Conservation (phyloP, 2,329 filamentous ascomycete genomes). For the Alternaria alternata region DNA sequence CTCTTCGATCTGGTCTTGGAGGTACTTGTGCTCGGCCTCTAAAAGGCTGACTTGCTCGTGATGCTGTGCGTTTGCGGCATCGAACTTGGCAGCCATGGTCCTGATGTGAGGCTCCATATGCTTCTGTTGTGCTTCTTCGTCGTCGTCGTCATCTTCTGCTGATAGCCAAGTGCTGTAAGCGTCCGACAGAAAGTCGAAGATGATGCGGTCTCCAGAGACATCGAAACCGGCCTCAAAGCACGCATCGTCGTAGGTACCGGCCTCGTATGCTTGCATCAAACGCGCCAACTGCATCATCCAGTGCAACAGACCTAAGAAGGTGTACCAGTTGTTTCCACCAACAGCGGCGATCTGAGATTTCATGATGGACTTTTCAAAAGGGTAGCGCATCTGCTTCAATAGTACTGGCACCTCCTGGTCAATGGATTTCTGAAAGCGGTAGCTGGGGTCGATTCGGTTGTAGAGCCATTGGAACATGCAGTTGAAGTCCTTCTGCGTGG, state of each 20-base stretch:
- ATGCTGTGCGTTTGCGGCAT: conserved; percentile 83
- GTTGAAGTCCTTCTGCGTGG: conserved; percentile 98
- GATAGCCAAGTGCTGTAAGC: conserved; percentile 94
- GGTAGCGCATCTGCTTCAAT: conserved; percentile 91
- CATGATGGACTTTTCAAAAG: conserved; percentile 93
- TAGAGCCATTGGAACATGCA: conserved; percentile 99
- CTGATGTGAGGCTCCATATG: conserved; percentile 84
- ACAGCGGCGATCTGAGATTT: conserved; percentile 96
- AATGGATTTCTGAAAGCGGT: conserved; percentile 92
- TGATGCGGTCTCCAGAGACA: conserved; percentile 87
- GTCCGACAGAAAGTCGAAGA: conserved; percentile 88
- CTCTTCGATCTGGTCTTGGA: conserved; percentile 87
- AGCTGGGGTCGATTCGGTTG: conserved; percentile 91
- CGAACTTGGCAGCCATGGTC: conserved; percentile 87
- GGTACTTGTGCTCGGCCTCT: conserved; percentile 82
- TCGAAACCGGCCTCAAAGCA: conserved; percentile 89
- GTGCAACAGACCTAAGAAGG: conserved; percentile 90
- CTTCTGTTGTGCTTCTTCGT: conserved; percentile 74
- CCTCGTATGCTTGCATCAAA: conserved; percentile 85
- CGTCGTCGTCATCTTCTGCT: conserved; percentile 77
- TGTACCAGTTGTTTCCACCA: conserved; percentile 95
- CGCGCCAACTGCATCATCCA: conserved; percentile 99
- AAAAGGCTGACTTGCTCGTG: conserved; percentile 82
- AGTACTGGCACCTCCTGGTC: conserved; percentile 94
- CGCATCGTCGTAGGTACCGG: conserved; percentile 85